A percentile compares a stretch with the other conserved stretches of the same genome.
These are phyloP conservation scores for Gaeumannomyces tritici DNA, from an alignment of 2,329 filamentous ascomycete species.

Conservation along the genomic window DNA sequence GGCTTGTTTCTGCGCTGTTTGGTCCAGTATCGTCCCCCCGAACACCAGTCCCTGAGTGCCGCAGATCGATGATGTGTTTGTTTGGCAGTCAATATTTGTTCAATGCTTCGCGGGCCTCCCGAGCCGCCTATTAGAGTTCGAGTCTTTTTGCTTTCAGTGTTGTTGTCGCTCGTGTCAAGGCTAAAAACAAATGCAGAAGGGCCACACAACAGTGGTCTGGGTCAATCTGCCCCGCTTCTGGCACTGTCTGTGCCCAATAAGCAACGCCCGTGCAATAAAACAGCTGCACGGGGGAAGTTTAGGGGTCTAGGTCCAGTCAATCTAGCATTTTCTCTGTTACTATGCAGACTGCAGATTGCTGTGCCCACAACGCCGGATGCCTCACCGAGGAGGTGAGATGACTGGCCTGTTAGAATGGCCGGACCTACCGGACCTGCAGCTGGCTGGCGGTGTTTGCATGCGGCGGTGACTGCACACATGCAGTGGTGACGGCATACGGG, in stretches of 20 bases:
- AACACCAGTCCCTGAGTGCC: too few relatives aligned
- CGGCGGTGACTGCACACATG: neutral
- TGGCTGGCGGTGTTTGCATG: neutral
- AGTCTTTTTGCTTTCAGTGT: neutral
- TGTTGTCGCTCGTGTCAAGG: neutral
- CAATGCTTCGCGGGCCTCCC: neutral
- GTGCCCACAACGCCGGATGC: neutral
- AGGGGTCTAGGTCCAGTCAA: too few relatives aligned
- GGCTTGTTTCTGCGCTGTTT: neutral
- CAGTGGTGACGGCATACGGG: neutral
- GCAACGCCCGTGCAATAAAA: neutral
- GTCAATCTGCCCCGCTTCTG: neutral
- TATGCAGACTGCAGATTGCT: too few relatives aligned
- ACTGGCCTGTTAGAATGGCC: neutral
- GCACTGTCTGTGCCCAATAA: neutral
- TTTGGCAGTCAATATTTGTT: neutral
- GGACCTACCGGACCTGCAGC: neutral
- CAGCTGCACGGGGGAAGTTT: neutral
- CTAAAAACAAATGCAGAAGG: neutral
- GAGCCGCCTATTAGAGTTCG: neutral
- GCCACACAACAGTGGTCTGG: neutral
- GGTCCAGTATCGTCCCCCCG: neutral
- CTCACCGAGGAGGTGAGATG: neutral
- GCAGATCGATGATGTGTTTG: neutral
- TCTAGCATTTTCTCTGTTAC: neutral